These are phyloP conservation scores for Sambucus nigra DNA, from an alignment of 129 eudicot genomes.

Conservation along the genomic window DNA sequence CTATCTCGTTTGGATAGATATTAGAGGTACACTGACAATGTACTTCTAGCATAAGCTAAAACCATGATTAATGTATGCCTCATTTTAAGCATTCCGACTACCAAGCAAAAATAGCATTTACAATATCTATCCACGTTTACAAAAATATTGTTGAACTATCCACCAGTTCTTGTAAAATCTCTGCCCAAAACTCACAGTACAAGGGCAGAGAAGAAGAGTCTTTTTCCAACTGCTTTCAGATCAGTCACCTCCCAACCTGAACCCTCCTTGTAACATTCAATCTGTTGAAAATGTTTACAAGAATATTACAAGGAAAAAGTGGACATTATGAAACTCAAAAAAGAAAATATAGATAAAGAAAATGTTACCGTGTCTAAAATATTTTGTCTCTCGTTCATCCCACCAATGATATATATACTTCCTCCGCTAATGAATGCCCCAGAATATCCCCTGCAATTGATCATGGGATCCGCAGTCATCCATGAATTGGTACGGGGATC, in stretches of 20 bases:
- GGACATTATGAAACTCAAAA: neutral
- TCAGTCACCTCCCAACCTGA: slow-evolving; percentile 44
- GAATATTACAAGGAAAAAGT: slow-evolving; percentile 3
- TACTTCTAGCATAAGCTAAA: no score
- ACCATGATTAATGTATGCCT: no score
- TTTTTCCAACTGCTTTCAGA: slow-evolving; percentile 43
- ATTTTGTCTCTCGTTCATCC: slow-evolving; percentile 16
- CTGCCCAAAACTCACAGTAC: slow-evolving; percentile 26
- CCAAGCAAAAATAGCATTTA: no score
- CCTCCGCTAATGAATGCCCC: slow-evolving; percentile 38
- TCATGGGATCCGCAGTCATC: slow-evolving; percentile 53
- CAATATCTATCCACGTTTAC: neutral
- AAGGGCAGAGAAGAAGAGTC: slow-evolving; percentile 48
- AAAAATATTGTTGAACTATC: no score
- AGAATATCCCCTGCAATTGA: slow-evolving; percentile 31
- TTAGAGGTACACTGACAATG: no score
- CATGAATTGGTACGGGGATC: slow-evolving; percentile 66
- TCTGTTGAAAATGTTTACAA: slow-evolving; percentile 28
- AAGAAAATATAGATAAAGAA: neutral
- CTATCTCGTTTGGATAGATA: no score
- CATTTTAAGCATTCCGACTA: no score
- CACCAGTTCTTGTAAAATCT: neutral
- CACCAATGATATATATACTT: slow-evolving; percentile 42
- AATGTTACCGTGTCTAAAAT: slow-evolving; percentile 35
- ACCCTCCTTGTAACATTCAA: slow-evolving; percentile 61